phyloP scores from a whole-genome alignment of 495 filamentous ascomycete genomes.

The Aspergillus ellipticus region DNA sequence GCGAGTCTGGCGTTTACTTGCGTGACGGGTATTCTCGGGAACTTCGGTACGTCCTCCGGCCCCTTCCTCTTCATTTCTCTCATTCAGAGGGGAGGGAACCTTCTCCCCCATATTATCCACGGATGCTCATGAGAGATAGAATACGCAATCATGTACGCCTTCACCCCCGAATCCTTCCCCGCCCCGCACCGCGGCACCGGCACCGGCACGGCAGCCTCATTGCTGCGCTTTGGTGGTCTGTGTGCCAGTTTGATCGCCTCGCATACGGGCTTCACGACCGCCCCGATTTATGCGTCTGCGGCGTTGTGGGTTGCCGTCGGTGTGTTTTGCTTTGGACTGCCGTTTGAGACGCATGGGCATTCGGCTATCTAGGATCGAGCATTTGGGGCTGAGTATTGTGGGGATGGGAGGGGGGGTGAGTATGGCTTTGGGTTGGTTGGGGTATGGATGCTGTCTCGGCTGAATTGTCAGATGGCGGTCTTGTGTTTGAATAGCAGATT shows the following conservation, averaged over 20 bases:
- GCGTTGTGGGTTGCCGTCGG: slow-evolving; percentile 30
- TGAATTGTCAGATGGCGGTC: too few relatives aligned
- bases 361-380: slow-evolving; percentile 25
- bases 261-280: slow-evolving; percentile 28
- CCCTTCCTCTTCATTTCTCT: background rate
- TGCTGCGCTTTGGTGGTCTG: slow-evolving; percentile 28
- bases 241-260: slow-evolving; percentile 31
- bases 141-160: slow-evolving; percentile 54
- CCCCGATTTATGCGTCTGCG: slow-evolving; percentile 34
- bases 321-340: slow-evolving; percentile 25
- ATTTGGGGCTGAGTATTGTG: background rate
- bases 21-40: slow-evolving; percentile 25
- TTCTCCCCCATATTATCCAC: too few relatives aligned
- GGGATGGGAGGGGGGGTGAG: background rate
- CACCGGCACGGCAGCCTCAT: slow-evolving; percentile 40
- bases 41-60: slow-evolving; percentile 24
- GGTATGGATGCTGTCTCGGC: too few relatives aligned
- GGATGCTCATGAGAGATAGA: too few relatives aligned
- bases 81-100: background rate
- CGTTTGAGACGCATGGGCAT: slow-evolving; percentile 36
- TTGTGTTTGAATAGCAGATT: too few relatives aligned
- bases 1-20: slow-evolving; percentile 29
- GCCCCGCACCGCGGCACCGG: slow-evolving; percentile 52
- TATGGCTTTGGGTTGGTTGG: background rate
- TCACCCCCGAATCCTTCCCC: slow-evolving; percentile 55